Conservation (phyloP, 2,329 filamentous ascomycete genomes). For the Biscogniauxia mediterranea region DNA sequence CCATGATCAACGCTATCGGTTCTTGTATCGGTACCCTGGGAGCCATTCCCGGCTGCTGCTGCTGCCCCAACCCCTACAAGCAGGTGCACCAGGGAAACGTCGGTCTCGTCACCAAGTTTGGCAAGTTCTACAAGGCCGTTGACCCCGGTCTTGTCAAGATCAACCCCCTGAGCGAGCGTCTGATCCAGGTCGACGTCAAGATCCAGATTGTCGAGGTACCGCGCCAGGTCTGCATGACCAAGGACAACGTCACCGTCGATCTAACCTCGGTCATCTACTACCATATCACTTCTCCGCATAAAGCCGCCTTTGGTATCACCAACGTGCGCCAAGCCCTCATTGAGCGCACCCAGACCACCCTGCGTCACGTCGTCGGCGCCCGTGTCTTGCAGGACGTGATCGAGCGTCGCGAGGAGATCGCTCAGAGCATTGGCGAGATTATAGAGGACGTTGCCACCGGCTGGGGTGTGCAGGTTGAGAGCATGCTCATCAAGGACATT, state of each 20-base stretch:
- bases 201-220: slow-evolving; percentile 97
- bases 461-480: slow-evolving; percentile 96
- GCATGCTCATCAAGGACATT: slow-evolving; percentile 99
- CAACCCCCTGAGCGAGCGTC: slow-evolving; percentile 87
- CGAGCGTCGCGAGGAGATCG: slow-evolving; percentile 95
- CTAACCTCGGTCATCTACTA: slow-evolving; percentile 99
- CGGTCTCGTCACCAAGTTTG: slow-evolving; percentile 93
- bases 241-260: slow-evolving; percentile 94
- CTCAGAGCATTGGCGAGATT: slow-evolving; percentile 91
- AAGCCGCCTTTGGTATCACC: slow-evolving; percentile 92
- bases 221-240: slow-evolving; percentile 97
- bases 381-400: slow-evolving; percentile 97
- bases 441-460: slow-evolving; percentile 92
- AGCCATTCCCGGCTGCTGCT: slow-evolving; percentile 85
- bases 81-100: slow-evolving; percentile 90
- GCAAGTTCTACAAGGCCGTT: slow-evolving; percentile 89
- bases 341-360: slow-evolving; percentile 95
- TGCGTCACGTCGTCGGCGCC: slow-evolving; percentile 94
- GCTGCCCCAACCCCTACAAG: slow-evolving; percentile 96
- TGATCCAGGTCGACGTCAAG: slow-evolving; percentile 96
- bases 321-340: slow-evolving; percentile 95
- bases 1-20: slow-evolving; percentile 76
- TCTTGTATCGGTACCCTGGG: slow-evolving; percentile 73
- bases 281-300: slow-evolving; percentile 92
- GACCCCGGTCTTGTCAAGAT: slow-evolving; percentile 96